These are phyloP conservation scores for Imleria badia DNA, from an alignment of 768 basidiomycete species.

Conservation along the genomic window DNA sequence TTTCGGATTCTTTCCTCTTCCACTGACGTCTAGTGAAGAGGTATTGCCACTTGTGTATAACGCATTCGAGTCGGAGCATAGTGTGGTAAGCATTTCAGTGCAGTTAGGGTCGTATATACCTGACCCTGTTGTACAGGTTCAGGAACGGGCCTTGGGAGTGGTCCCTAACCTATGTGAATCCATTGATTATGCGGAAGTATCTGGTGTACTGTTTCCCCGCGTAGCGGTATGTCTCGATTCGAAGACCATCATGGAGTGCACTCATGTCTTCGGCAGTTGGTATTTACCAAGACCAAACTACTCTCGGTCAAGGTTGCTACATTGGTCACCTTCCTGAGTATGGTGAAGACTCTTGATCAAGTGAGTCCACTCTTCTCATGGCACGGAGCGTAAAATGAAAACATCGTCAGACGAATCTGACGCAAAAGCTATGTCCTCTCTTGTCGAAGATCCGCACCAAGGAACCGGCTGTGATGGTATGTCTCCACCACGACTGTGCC, in stretches of 20 bases:
- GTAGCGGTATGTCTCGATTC: constrained; percentile 68
- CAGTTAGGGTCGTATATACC: not conserved
- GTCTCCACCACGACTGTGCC: not conserved
- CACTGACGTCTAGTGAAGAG: constrained; percentile 48
- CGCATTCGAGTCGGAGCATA: constrained; percentile 94
- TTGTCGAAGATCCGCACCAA: constrained; percentile 95
- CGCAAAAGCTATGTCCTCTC: constrained; percentile 93
- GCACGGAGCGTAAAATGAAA: not conserved
- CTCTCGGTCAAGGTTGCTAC: constrained; percentile 91
- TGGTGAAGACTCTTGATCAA: constrained; percentile 91
- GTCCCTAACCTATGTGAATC: constrained; percentile 90
- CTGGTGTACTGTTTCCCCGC: constrained; percentile 84
- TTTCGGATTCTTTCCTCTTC: not conserved
- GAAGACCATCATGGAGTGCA: not conserved
- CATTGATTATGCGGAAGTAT: constrained; percentile 94
- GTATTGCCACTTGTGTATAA: constrained; percentile 96
- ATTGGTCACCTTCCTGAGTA: constrained; percentile 73
- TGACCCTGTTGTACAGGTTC: constrained; percentile 54
- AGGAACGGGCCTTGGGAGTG: constrained; percentile 82
- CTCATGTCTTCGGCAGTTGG: constrained; percentile 52
- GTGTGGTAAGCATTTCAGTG: constrained; percentile 48
- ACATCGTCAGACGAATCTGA: constrained; percentile 69
- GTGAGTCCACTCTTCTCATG: constrained; percentile 35
- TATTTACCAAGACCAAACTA: constrained; percentile 91
- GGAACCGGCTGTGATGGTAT: constrained; percentile 91